These are phyloP conservation scores for Wickerhamiella lipophila DNA, from an alignment of 805 yeast species.

Conservation along the genomic window DNA sequence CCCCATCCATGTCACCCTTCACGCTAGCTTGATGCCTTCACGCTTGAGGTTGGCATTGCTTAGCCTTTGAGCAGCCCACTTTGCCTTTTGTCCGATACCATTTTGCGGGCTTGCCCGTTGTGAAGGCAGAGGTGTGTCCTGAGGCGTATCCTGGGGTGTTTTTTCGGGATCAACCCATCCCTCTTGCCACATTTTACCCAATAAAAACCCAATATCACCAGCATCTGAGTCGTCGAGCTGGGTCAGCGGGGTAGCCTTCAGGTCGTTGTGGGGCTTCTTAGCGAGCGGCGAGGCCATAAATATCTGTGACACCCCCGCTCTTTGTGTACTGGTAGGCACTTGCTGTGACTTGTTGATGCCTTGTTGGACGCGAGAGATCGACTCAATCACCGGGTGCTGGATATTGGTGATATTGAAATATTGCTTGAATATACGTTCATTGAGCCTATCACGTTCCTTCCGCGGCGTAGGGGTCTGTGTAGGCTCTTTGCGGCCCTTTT, in stretches of 20 bases:
- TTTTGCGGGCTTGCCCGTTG: background rate
- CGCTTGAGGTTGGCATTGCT: background rate
- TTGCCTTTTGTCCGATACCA: constrained; percentile 1
- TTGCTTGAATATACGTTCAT: constrained; percentile 9
- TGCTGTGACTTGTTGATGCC: background rate
- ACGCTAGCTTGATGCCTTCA: background rate
- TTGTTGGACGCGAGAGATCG: constrained; percentile 2
- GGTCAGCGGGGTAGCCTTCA: constrained; percentile 3
- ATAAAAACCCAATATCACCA: constrained; percentile 12
- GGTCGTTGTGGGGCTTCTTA: background rate
- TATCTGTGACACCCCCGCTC: background rate
- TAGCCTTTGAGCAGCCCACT: constrained; percentile 1
- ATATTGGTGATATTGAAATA: constrained; percentile 10
- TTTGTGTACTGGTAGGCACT: background rate
- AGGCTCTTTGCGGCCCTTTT: constrained; percentile 12
- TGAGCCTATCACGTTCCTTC: constrained; percentile 7
- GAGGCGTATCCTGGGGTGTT: background rate
- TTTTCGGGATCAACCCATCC: constrained; percentile 20
- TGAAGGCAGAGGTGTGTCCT: background rate
- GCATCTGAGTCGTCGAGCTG: constrained; percentile 1
- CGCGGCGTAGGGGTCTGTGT: background rate
- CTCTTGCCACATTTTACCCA: constrained; percentile 20
- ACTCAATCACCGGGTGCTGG: constrained; percentile 10
- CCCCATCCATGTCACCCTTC: too few relatives aligned
- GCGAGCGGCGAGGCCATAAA: constrained; percentile 3